Evolutionary conservation across 2,329 filamentous ascomycete genomes (phyloP), one percentile per base, ranked within the genome.

Genomic region (Monilinia vaccinii-corymbosi): DNA sequence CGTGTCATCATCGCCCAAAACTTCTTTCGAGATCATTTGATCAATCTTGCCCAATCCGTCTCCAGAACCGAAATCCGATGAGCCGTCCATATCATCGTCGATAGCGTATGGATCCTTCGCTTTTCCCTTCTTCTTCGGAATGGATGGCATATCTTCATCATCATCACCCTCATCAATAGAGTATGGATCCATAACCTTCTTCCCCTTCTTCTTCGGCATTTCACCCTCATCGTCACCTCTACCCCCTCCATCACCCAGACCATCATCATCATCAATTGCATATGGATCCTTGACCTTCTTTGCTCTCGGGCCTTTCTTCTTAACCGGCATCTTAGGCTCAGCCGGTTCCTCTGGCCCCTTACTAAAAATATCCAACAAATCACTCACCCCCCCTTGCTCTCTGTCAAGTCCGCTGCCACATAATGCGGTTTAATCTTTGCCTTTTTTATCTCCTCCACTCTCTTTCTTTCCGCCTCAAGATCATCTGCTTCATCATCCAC

Each of bases 401-500:
- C 13, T 1, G 42, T 42, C 10, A 56, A 25, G 36, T 60, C 58
- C 13, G 45, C 16, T 6, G 51, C 59, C 36, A 44, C 40, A 38
- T 51, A 46, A 25, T 38, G 42, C 9, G 59, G 53, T 23, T 50
- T 61, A 13, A 50, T 51, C n/a, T 58, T 45, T 2, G 31, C 38
- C 40, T 58, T 61, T 11, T 46, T 32, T 2, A 57, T 49, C 1
- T 60, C 62, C 25, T 67, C 63, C 2, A 65, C 58, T 46, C 59
- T 58, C 5, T 51, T 58, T 32, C 45, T 57, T 58, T 65, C 50
- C 48, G 50, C 49, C 10, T 52, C 32, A 8, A 49, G 8, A 50
- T 61, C 62, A 58, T 62, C 55, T 8, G 34, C 46, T 53, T 61
- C 42, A 34, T 62, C 38, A 23, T 60, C 38, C 44, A 60, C 58